A percentile compares a stretch with the other conserved stretches of the same genome.
Evolutionary conservation across 2,329 filamentous ascomycete genomes (phyloP).

Genomic region (Pseudopyricularia cyperi): DNA sequence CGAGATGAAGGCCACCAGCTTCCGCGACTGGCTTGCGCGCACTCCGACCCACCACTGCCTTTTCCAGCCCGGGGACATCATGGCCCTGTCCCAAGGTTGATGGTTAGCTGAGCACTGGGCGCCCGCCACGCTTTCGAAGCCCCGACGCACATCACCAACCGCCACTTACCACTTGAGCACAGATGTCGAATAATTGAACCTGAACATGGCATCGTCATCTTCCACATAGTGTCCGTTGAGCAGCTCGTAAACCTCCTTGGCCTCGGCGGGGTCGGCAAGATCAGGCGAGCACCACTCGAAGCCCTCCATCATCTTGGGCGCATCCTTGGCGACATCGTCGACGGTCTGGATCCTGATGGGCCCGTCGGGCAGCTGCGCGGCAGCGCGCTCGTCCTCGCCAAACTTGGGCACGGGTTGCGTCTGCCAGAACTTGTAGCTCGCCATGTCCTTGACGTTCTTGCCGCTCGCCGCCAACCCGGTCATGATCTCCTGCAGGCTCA

Average conservation of each 20-base stretch:
- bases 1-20: slow-evolving; percentile 90
- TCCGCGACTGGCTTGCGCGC: slow-evolving; percentile 67
- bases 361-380: slow-evolving; percentile 49
- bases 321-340: slow-evolving; percentile 67
- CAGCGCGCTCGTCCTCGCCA: slow-evolving; percentile 41
- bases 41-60: slow-evolving; percentile 94
- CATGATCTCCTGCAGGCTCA: slow-evolving; percentile 60
- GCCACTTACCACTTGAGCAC: slow-evolving; percentile 81
- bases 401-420: slow-evolving; percentile 92
- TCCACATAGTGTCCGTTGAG: slow-evolving; percentile 93
- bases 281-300: slow-evolving; percentile 96
- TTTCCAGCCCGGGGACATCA: slow-evolving; percentile 89
- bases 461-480: slow-evolving; percentile 62
- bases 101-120: background rate
- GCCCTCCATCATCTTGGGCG: slow-evolving; percentile 60
- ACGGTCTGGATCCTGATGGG: slow-evolving; percentile 71
- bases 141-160: too few relatives aligned
- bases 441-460: slow-evolving; percentile 94
- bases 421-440: slow-evolving; percentile 95
- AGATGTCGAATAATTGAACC: slow-evolving; percentile 85
- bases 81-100: slow-evolving; percentile 48
- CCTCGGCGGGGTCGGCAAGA: slow-evolving; percentile 60
- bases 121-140: background rate
- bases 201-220: slow-evolving; percentile 92
- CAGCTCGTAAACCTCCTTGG: slow-evolving; percentile 85